A percentile compares a stretch with the other conserved stretches of the same genome.
phyloP scores from a whole-genome alignment of 345 rosid species.

The Populus simonii region DNA sequence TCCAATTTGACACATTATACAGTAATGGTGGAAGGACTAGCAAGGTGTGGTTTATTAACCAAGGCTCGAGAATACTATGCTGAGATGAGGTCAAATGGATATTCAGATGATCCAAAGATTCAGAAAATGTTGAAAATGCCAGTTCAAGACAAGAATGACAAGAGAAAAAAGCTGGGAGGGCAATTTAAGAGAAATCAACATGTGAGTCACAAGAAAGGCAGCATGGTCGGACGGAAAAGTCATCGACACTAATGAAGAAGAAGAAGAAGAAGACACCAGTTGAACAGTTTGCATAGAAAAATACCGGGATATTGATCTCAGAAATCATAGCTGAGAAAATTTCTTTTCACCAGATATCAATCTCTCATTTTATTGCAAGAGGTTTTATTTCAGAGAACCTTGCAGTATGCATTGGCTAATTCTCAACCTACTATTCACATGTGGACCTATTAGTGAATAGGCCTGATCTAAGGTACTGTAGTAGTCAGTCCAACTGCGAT shows the following conservation, averaged over 20 bases:
- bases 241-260: not conserved
- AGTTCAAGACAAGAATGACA: conserved; percentile 11
- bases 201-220: conserved; percentile 22
- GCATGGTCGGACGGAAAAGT: conserved; percentile 10
- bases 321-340: not conserved
- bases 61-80: conserved; percentile 58
- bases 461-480: not conserved
- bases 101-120: conserved; percentile 70
- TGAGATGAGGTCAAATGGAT: conserved; percentile 69
- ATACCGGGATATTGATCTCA: not conserved
- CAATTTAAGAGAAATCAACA: conserved; percentile 19
- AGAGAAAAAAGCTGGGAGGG: conserved; percentile 11
- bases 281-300: too few relatives aligned
- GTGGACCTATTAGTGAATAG: not conserved
- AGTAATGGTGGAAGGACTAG: conserved; percentile 54
- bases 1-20: conserved; percentile 45
- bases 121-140: conserved; percentile 50
- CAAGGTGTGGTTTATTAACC: conserved; percentile 46
- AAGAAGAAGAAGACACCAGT: too few relatives aligned
- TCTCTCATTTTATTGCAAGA: not conserved
- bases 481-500: not conserved
- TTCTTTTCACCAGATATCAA: not conserved
- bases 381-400: not conserved
- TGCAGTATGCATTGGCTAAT: not conserved
- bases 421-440: not conserved